phyloP scores from a whole-genome alignment of 2,329 filamentous ascomycete species.

The Sporothrix sp. region DNA sequence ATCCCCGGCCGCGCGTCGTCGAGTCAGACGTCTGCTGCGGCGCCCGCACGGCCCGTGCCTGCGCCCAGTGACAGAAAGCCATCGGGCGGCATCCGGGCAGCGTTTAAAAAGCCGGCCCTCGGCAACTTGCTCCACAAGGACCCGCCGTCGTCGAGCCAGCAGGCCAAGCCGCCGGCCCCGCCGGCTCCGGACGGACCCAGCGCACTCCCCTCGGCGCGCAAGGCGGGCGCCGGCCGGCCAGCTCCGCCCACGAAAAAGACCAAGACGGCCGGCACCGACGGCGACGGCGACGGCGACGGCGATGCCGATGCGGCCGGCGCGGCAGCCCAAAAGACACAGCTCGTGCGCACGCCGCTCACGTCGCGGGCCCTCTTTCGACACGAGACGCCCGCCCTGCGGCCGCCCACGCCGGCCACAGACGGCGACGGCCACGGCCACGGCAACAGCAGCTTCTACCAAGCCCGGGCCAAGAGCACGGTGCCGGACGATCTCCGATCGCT shows the following conservation, averaged over 20 bases:
- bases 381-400: conserved; percentile 2
- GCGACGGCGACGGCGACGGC: too few relatives aligned
- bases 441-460: conserved; percentile 2
- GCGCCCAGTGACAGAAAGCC: neutral
- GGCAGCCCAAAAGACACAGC: neutral
- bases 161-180: neutral
- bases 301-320: neutral
- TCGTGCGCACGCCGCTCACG: conserved; percentile 16
- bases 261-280: neutral
- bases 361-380: conserved; percentile 15
- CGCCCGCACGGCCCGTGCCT: neutral
- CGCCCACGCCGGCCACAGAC: neutral
- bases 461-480: conserved; percentile 4
- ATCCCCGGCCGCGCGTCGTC: neutral
- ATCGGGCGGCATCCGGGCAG: conserved; percentile 34
- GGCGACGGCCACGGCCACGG: neutral
- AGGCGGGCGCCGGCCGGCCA: neutral
- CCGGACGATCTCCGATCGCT: conserved; percentile 37
- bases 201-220: neutral
- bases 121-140: conserved; percentile 35
- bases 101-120: conserved; percentile 39
- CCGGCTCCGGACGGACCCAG: too few relatives aligned
- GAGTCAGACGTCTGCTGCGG: neutral
- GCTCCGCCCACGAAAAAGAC: conserved; percentile 8
- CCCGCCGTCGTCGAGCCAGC: neutral